These are phyloP conservation scores for Cucurbita maxima DNA, from an alignment of 306 rosid genomes.

Conservation along the genomic window DNA sequence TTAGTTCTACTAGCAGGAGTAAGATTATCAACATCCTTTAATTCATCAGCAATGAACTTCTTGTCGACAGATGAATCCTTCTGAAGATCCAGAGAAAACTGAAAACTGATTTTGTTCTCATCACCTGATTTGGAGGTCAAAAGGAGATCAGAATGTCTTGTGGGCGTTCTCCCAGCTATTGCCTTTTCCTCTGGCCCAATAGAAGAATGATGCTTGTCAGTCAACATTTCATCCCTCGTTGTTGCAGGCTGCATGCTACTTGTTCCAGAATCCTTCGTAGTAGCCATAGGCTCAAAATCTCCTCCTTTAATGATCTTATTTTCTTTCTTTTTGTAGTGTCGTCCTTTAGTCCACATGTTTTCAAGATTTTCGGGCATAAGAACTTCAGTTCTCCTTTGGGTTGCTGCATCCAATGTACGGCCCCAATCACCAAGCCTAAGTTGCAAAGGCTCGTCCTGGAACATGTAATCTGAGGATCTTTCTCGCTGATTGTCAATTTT, in stretches of 20 bases:
- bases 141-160: slow-evolving; percentile 21
- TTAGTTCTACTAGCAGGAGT: slow-evolving; percentile 21
- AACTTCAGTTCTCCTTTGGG: slow-evolving; percentile 88
- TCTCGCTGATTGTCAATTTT: slow-evolving; percentile 27
- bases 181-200: slow-evolving; percentile 26
- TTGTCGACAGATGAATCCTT: slow-evolving; percentile 19
- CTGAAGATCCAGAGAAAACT: slow-evolving; percentile 19
- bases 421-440: slow-evolving; percentile 67
- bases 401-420: slow-evolving; percentile 56
- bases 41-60: slow-evolving; percentile 24
- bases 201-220: slow-evolving; percentile 23
- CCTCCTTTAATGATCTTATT: slow-evolving; percentile 32
- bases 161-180: slow-evolving; percentile 7
- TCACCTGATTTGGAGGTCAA: slow-evolving; percentile 17
- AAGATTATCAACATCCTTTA: slow-evolving; percentile 15
- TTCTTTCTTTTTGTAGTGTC: slow-evolving; percentile 75
- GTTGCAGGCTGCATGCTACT: slow-evolving; percentile 17
- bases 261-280: slow-evolving; percentile 21
- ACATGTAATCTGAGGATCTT: slow-evolving; percentile 9
- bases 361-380: slow-evolving; percentile 97
- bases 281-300: slow-evolving; percentile 31
- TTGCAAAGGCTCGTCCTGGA: slow-evolving; percentile 33
- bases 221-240: slow-evolving; percentile 26
- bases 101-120: slow-evolving; percentile 19
- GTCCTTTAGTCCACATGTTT: slow-evolving; percentile 99